Evolutionary conservation across 2,329 filamentous ascomycete genomes (phyloP), one percentile per base, ranked within the genome.

Genomic region (Magnaporthales sp.): DNA sequence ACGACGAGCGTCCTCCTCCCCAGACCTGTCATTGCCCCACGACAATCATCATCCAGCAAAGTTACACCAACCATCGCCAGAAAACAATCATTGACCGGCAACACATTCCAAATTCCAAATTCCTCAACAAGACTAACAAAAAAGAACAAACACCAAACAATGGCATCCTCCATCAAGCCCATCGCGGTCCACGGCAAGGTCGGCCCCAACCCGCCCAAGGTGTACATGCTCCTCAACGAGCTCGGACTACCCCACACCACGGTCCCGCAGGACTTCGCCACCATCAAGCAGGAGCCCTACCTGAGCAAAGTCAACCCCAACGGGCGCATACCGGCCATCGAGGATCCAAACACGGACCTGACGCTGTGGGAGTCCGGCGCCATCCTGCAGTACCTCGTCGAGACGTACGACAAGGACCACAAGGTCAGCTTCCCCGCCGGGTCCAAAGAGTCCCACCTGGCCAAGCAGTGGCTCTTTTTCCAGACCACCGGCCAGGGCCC

Each of bases 321-420:
- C 67, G 68, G 68, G 32, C 67, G 68, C 26, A 46, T 69, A 11
- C 68, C 68, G 1, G 65, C 65, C 63, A 65, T 69, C 19, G n/a
- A 64, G n/a, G 68, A 69, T 68, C 79, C 79, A 67, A 79, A 79
- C 67, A 82, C 80, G 58, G 77, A 75, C 67, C 73, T 84, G 54
- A 78, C 76, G 0, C 75, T 82, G 56, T 84, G 80, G 78, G 81
- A 84, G 71, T 80, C 78, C 19, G 80, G 80, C 27, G 82, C 83
- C 11, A 82, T 83, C 70, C 71, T 84, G 67, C 76, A 80, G 67
- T 84, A 84, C 67, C 70, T 84, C 26, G 70, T 80, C 66, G 77
- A 79, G 31, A 74, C 70, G 11, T 83, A 83, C 73, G 80, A 84
- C 72, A 77, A 71, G 51, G 71, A 78, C 8, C 70, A 76, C 51